Conservation (phyloP, 441 rosid genomes). For the Erysimum pusillum region DNA sequence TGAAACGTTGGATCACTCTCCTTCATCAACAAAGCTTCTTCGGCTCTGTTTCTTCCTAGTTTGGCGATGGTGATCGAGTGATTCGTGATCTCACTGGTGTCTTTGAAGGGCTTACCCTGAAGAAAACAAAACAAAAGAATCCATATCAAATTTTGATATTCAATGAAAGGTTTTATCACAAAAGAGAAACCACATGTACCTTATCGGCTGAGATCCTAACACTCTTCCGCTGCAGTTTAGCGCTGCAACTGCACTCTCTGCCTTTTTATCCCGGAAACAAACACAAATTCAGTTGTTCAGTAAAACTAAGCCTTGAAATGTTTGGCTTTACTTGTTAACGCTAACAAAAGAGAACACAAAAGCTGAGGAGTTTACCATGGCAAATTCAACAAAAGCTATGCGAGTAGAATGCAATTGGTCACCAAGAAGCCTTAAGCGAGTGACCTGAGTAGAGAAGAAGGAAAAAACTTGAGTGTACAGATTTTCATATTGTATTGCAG, state of each 20-base stretch:
- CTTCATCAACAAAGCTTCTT: slow-evolving; percentile 12
- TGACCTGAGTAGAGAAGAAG: slow-evolving; percentile 51
- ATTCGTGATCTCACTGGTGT: slow-evolving; percentile 74
- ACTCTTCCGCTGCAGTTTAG: slow-evolving; percentile 66
- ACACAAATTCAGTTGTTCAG: not conserved
- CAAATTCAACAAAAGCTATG: slow-evolving; percentile 80
- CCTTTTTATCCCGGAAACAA: slow-evolving; percentile 49
- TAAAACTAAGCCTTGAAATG: not conserved
- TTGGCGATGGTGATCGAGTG: slow-evolving; percentile 50
- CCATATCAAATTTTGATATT: not conserved
- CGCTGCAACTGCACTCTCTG: slow-evolving; percentile 70
- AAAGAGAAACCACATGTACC: slow-evolving; percentile 39
- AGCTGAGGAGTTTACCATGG: slow-evolving; percentile 53
- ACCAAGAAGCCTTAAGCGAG: slow-evolving; percentile 76
- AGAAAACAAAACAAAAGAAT: not conserved
- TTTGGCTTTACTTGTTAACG: not conserved
- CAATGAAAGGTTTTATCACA: not conserved
- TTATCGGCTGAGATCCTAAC: slow-evolving; percentile 58
- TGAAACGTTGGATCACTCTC: slow-evolving; percentile 29
- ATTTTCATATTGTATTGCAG: not conserved
- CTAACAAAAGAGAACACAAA: not conserved
- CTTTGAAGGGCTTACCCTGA: slow-evolving; percentile 79
- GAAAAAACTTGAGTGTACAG: not conserved
- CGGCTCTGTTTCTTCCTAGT: slow-evolving; percentile 15
- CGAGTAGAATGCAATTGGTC: slow-evolving; percentile 71